Base-by-base conservation (phyloP, 2,329 filamentous ascomycete species). In the Pseudocercospora musae region DNA sequence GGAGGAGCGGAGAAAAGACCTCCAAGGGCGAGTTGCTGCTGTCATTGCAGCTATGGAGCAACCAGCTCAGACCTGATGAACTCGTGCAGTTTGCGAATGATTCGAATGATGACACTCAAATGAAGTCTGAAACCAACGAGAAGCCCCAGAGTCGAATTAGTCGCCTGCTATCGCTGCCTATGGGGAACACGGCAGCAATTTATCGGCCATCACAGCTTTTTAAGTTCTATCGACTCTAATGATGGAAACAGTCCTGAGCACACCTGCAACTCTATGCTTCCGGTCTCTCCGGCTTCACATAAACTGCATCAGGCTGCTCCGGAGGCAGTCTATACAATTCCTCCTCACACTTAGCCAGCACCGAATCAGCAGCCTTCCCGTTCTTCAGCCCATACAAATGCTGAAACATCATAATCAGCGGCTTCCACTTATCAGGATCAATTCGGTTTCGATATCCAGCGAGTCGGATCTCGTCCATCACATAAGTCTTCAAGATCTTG, bases 351-450 rank as follows among this genome's bases (percentile, higher is more conserved):
- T 20, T 18, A 11, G 58, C 58, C 58, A 60, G 18, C 23, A 37
- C 52, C 48, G 58, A 60, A 9, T 27, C 48, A n/a, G 18, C 49
- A 13, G 21, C 21, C 49, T 46, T 46, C n/a, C 58, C 58, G 20
- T 40, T 49, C 20, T 33, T 29, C 31, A 60, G 33, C 20, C 58
- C 58, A 20, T 60, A 60, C 18, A 60, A 42, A 20, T 60, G 9
- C 31, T 54, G 49, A 23, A 60, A 60, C n/a, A 27, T 60, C 58
- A 60, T 60, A 27, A 60, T 60, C 49, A 60, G 31, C 31, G 58
- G 58, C 58, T 44, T 60, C 58, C 58, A 60, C 48, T 42, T 54
- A 21, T 60, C 58, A 2, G 48, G 29, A 31, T 60, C 58, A 15
- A 60, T 60, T 9, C 58, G 49, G 33, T 60, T 60, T 20, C 20